Conservation (phyloP, 176 grass and related monocot species). For the Oryza coarctata region DNA sequence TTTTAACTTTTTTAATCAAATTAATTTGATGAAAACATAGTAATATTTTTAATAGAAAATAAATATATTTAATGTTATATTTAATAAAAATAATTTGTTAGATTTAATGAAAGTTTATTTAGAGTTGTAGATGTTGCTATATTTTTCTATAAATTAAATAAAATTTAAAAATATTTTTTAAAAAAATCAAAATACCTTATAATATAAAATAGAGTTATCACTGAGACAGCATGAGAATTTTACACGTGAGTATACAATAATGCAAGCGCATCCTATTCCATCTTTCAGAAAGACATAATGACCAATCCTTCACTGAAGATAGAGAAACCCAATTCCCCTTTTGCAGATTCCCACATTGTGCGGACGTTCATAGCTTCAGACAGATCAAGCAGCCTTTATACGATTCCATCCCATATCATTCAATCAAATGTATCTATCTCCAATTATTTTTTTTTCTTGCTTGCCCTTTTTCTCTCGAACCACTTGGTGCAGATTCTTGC, state of each 20-base stretch:
- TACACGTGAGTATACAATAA: constrained; percentile 8
- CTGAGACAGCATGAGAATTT: too few relatives aligned
- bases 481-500: constrained; percentile 44
- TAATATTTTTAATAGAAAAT: too few relatives aligned
- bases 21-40: too few relatives aligned
- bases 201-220: too few relatives aligned
- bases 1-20: too few relatives aligned
- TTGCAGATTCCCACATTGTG: constrained; percentile 42
- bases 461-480: constrained; percentile 8
- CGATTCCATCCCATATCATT: constrained; percentile 24
- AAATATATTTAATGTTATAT: too few relatives aligned
- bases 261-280: constrained; percentile 34
- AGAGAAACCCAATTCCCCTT: neutral
- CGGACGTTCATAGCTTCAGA: neutral
- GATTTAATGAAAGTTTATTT: too few relatives aligned
- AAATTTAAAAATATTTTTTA: too few relatives aligned
- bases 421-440: constrained; percentile 7
- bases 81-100: too few relatives aligned
- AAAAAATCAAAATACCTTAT: too few relatives aligned
- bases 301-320: constrained; percentile 1
- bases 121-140: too few relatives aligned
- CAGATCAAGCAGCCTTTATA: constrained; percentile 4
- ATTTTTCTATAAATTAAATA: too few relatives aligned
- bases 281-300: neutral
- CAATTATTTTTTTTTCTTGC: neutral